These are phyloP conservation scores for Aspergillus carbonarius DNA, from an alignment of 2,329 filamentous ascomycete species.

Conservation along the genomic window DNA sequence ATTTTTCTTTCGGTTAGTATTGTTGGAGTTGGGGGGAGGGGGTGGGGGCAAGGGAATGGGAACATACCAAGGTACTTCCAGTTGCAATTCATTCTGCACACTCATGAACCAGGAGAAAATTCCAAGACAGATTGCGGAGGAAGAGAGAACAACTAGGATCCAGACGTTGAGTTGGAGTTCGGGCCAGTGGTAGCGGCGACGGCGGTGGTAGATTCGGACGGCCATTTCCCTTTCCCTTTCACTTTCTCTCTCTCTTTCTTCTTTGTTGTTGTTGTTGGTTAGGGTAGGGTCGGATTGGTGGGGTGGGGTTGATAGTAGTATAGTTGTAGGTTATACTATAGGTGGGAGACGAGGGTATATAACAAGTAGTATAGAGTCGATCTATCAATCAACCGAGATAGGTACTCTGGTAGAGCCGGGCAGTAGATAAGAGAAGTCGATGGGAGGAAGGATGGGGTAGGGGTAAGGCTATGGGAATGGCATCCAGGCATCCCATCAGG, in stretches of 20 bases:
- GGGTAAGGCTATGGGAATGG: no score
- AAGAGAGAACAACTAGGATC: constrained; percentile 62
- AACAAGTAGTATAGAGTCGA: no score
- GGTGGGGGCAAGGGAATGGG: neutral
- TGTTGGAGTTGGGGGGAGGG: neutral
- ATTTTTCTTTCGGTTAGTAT: neutral
- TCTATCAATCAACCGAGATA: no score
- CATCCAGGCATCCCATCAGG: no score
- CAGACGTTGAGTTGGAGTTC: constrained; percentile 65
- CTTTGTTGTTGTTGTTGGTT: neutral
- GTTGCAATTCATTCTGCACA: constrained; percentile 55
- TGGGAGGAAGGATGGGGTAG: no score
- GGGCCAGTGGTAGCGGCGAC: constrained; percentile 61
- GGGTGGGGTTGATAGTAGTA: neutral
- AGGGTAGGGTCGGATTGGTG: neutral
- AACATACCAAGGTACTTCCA: constrained; percentile 61
- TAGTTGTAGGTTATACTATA: no score
- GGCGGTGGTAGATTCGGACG: constrained; percentile 32
- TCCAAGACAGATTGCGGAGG: constrained; percentile 58
- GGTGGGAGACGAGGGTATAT: no score
- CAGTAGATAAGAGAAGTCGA: no score
- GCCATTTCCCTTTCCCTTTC: constrained; percentile 27
- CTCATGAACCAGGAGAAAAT: constrained; percentile 61
- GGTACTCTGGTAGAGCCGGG: no score
- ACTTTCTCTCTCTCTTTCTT: neutral